phyloP scores from a whole-genome alignment of 257 asterid species.

The Solanum paucissectum region DNA sequence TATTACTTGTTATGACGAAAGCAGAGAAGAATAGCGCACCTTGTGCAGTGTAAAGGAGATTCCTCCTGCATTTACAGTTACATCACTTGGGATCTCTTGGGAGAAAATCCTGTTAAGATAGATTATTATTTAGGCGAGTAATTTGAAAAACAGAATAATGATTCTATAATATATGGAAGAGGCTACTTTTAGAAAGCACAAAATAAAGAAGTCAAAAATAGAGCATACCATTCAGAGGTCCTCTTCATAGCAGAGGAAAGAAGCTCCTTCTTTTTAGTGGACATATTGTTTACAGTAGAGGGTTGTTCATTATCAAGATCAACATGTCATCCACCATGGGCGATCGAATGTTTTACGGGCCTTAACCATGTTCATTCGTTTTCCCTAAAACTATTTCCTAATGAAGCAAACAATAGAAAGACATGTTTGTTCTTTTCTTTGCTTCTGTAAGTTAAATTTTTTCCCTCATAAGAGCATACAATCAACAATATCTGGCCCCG shows the following conservation, averaged over 20 bases:
- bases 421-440: not conserved
- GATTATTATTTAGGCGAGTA: not conserved
- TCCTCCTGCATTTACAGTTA: slow-evolving; percentile 54
- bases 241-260: slow-evolving; percentile 73
- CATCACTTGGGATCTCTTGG: slow-evolving; percentile 75
- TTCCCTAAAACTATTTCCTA: not conserved
- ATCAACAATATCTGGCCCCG: not conserved
- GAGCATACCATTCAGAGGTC: slow-evolving; percentile 66
- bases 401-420: not conserved
- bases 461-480: not conserved
- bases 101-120: slow-evolving; percentile 58
- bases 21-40: slow-evolving; percentile 18
- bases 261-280: slow-evolving; percentile 49
- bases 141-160: not conserved
- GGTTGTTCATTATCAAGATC: not conserved
- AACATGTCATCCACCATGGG: slow-evolving; percentile 12
- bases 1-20: not conserved
- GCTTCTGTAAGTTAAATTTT: not conserved
- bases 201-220: not conserved
- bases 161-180: not conserved
- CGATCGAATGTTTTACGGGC: not conserved
- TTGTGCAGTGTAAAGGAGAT: slow-evolving; percentile 67
- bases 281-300: slow-evolving; percentile 18
- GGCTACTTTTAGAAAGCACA: not conserved
- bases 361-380: not conserved